These are phyloP conservation scores for Daldinia vernicosa DNA, from an alignment of 495 filamentous ascomycete species.

Conservation along the genomic window DNA sequence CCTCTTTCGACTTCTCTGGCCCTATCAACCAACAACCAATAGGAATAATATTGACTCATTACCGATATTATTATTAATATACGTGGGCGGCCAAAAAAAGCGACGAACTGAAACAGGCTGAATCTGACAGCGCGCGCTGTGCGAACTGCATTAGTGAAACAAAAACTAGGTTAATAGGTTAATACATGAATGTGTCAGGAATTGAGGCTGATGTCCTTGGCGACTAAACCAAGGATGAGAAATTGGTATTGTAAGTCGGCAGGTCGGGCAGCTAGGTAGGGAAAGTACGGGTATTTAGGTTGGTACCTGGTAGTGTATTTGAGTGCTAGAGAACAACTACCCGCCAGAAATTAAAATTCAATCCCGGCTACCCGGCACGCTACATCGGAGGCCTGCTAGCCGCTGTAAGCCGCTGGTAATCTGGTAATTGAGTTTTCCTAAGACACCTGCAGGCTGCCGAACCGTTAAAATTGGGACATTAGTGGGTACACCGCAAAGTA, in stretches of 20 bases:
- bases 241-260: not conserved
- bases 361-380: slow-evolving; percentile 12
- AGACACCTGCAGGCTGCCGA: not conserved
- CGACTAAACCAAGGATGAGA: not conserved
- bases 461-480: not conserved
- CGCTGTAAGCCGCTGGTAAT: not conserved
- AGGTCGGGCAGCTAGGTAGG: not conserved
- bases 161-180: too few relatives aligned
- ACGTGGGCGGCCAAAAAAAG: slow-evolving; percentile 8
- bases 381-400: slow-evolving; percentile 4
- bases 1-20: slow-evolving; percentile 8
- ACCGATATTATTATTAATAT: slow-evolving; percentile 16
- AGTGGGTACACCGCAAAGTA: not conserved
- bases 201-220: slow-evolving; percentile 15
- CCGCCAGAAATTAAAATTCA: not conserved
- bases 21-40: slow-evolving; percentile 16
- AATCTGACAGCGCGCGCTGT: slow-evolving; percentile 17
- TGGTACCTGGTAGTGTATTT: too few relatives aligned
- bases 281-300: not conserved
- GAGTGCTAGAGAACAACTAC: not conserved
- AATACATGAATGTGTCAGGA: slow-evolving; percentile 28
- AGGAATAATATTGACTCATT: slow-evolving; percentile 19
- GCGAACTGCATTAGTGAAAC: slow-evolving; percentile 36
- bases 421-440: not conserved
- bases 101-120: slow-evolving; percentile 8